phyloP scores from a whole-genome alignment of 345 rosid genomes.

The Excoecaria agallocha region DNA sequence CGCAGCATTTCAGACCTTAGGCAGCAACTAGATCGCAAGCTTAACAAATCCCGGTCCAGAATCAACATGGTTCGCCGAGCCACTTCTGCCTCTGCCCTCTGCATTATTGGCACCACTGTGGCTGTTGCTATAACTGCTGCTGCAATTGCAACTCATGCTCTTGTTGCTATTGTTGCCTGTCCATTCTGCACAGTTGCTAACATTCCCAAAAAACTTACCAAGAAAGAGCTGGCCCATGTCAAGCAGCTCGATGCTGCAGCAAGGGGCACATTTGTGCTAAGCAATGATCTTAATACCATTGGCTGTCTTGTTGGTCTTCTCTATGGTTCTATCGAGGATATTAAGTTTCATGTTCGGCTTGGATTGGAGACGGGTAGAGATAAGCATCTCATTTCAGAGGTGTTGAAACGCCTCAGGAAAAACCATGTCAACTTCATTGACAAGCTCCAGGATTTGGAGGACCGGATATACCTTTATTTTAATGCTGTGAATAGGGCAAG shows the following conservation, averaged over 20 bases:
- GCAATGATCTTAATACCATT: constrained; percentile 51
- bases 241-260: constrained; percentile 71
- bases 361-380: constrained; percentile 59
- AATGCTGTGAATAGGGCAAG: constrained; percentile 58
- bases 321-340: constrained; percentile 46
- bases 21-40: constrained; percentile 50
- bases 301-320: constrained; percentile 54
- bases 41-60: constrained; percentile 54
- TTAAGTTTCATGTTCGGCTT: constrained; percentile 44
- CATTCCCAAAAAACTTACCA: constrained; percentile 45
- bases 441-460: constrained; percentile 57
- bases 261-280: constrained; percentile 51
- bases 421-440: constrained; percentile 37
- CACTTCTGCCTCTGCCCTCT: constrained; percentile 47
- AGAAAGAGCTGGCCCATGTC: constrained; percentile 48
- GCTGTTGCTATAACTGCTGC: constrained; percentile 43
- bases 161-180: constrained; percentile 48
- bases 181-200: constrained; percentile 41
- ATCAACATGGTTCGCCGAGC: constrained; percentile 42
- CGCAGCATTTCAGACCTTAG: constrained; percentile 56
- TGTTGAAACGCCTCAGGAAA: constrained; percentile 53
- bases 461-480: constrained; percentile 62
- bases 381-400: constrained; percentile 38
- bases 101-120: constrained; percentile 47
- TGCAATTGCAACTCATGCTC: constrained; percentile 50